Conservation (phyloP, 345 rosid genomes). For the Eucalyptus cloeziana region DNA sequence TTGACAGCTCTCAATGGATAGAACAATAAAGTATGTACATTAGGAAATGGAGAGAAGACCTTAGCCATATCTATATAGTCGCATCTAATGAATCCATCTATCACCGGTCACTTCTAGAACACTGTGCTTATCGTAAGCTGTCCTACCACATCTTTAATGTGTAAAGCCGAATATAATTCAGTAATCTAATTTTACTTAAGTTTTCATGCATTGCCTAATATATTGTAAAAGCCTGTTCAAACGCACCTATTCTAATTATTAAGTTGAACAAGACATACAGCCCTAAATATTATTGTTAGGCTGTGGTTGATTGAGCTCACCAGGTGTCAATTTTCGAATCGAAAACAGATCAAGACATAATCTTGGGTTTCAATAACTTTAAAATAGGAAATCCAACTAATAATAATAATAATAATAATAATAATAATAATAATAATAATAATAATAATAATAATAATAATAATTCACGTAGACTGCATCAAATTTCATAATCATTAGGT, state of each 20-base stretch:
- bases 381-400: background rate
- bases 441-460: background rate
- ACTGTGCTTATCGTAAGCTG: background rate
- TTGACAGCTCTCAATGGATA: background rate
- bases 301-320: background rate
- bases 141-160: background rate
- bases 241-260: background rate
- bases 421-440: background rate
- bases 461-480: background rate
- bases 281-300: background rate
- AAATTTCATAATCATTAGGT: background rate
- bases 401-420: background rate
- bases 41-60: background rate
- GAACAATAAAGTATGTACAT: background rate
- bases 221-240: background rate
- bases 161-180: background rate
- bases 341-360: background rate
- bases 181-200: background rate
- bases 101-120: background rate
- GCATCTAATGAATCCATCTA: background rate
- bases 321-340: background rate
- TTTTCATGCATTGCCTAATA: background rate
- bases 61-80: background rate
- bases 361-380: background rate
- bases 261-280: background rate